These are phyloP conservation scores for Sugiyamaella paludigena DNA, from an alignment of 1,139 yeast species.

Conservation along the genomic window DNA sequence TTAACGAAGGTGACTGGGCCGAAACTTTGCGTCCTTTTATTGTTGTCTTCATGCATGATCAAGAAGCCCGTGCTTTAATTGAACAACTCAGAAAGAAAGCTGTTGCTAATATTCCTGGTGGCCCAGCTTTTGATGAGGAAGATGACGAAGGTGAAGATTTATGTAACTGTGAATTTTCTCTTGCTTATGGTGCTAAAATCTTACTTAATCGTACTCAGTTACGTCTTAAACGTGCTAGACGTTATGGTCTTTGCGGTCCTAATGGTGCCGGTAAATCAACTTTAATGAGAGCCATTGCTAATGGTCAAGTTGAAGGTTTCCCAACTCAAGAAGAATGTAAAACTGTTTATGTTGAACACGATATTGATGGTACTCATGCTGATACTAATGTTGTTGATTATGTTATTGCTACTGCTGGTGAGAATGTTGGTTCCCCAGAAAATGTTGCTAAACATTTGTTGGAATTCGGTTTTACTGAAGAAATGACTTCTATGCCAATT, in stretches of 20 bases:
- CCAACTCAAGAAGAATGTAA: slow-evolving; percentile 98
- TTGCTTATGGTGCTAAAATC: slow-evolving; percentile 99
- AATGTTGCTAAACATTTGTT: slow-evolving; percentile 66
- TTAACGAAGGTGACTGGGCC: slow-evolving; percentile 90
- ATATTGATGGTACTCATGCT: slow-evolving; percentile 96
- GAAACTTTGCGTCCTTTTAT: slow-evolving; percentile 87
- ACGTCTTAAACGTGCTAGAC: slow-evolving; percentile 98
- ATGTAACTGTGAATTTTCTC: slow-evolving; percentile 99
- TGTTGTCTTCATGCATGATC: slow-evolving; percentile 92
- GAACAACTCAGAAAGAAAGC: slow-evolving; percentile 96
- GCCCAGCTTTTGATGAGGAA: slow-evolving; percentile 95
- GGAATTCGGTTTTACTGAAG: slow-evolving; percentile 91
- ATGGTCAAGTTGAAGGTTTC: slow-evolving; percentile 99
- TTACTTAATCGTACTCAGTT: slow-evolving; percentile 98
- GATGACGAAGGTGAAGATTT: slow-evolving; percentile 99
- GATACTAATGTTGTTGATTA: slow-evolving; percentile 90
- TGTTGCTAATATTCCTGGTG: slow-evolving; percentile 95
- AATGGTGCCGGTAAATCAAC: slow-evolving; percentile 99
- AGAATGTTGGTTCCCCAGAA: slow-evolving; percentile 58
- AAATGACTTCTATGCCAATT: slow-evolving; percentile 89
- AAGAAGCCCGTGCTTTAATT: slow-evolving; percentile 83
- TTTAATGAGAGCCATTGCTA: slow-evolving; percentile 99
- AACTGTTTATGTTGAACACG: slow-evolving; percentile 99
- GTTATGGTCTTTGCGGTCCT: slow-evolving; percentile 99
- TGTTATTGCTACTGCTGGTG: slow-evolving; percentile 69